A percentile compares a stretch with the other conserved stretches of the same genome.
phyloP scores from a whole-genome alignment of 176 grass and related monocot genomes.

The Raddia distichophylla region DNA sequence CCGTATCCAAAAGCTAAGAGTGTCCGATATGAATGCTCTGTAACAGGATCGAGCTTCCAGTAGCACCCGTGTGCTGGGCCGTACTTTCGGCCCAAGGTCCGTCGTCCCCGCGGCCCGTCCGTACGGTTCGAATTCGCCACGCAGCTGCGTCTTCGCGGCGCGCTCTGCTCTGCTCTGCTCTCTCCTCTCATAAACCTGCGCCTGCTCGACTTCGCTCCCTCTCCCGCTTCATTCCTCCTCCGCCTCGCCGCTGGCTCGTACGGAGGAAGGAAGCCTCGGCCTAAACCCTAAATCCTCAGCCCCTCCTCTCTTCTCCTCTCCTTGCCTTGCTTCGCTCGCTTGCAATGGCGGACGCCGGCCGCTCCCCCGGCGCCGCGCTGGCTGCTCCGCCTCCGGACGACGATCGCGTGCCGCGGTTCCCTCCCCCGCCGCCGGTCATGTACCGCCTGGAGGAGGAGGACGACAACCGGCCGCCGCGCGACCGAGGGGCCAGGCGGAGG shows the following conservation, averaged over 20 bases:
- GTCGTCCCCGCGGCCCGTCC: too few species aligned
- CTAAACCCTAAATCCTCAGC: constrained; percentile 1
- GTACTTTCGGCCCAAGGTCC: not conserved
- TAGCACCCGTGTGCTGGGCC: not conserved
- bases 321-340: not conserved
- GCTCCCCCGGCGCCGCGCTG: not conserved
- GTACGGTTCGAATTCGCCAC: not conserved
- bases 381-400: constrained; percentile 30
- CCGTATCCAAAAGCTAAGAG: too few species aligned
- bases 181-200: not conserved
- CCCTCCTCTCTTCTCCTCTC: not conserved
- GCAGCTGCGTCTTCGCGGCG: not conserved
- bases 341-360: constrained; percentile 30
- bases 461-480: constrained; percentile 3
- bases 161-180: not conserved
- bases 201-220: not conserved
- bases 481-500: constrained; percentile 34
- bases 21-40: too few species aligned
- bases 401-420: constrained; percentile 37
- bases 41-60: not conserved
- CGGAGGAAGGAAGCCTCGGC: too few species aligned
- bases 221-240: not conserved
- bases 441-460: constrained; percentile 24
- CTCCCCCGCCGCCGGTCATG: constrained; percentile 36
- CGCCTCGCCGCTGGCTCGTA: not conserved